Base-by-base conservation (phyloP, 169 alveolate species). In the Babesia caballi region DNA sequence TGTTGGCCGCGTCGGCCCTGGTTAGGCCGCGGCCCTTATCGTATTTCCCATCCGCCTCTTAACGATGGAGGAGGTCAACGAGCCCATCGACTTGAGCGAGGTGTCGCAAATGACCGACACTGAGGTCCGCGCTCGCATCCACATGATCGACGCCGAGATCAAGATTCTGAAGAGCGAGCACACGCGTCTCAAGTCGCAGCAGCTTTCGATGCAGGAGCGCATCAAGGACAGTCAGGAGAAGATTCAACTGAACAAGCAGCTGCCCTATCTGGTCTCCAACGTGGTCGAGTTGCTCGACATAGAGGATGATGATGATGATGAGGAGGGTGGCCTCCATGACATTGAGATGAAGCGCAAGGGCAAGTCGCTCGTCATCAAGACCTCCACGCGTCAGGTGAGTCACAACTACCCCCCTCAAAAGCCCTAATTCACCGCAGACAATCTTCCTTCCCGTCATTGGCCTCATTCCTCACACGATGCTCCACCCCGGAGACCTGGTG, bases 381-480 rank as follows among this genome's bases (percentile, higher is more conserved):
- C 98, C 14, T 93, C 98, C 4, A 93, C 97, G 5, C 81, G 98
- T 53, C 97, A 78, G 70, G 87, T 78, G 8, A 15, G 42, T 44
- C 23, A 15, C n/a, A 11, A 38, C 7, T 38, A n/a, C n/a, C n/a
- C n/a, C n/a, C n/a, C n/a, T n/a, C n/a, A n/a, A n/a, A n/a, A n/a
- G n/a, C n/a, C n/a, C n/a, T n/a, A n/a, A n/a, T n/a, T 6, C 3
- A 9, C 87, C 2, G 46, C 44, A 96, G 92, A 97, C 99, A 6
- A 95, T 97, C 51, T 98, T 95, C 84, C 95, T 97, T 17, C 99
- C 99, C 23, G 98, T 96, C 19, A 97, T 97, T 27, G 99, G 99
- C 4, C 90, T 97, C 67, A 96, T 97, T 5, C 96, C 93, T 17
- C 96, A 95, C 17, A 88, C 92, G 4, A 93, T 92, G 70, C 86